Base-by-base conservation (phyloP, 2,329 filamentous ascomycete genomes). In the Bipolaris cookei region DNA sequence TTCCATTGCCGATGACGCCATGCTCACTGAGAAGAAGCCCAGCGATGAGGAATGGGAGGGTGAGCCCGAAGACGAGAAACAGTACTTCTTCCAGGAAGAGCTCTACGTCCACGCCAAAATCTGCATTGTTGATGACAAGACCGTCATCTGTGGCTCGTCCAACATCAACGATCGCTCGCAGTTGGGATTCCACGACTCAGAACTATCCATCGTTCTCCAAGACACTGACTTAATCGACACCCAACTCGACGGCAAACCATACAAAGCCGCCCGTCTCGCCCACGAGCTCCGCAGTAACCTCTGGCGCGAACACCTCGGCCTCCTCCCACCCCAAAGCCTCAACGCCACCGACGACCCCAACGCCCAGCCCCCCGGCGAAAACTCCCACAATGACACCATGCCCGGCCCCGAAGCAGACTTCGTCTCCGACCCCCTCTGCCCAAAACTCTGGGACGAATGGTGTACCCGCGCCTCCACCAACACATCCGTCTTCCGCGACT, bases 31-130 rank as follows among this genome's bases (percentile, higher is more conserved):
- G 74, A 75, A 85, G 73, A 80, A 83, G 82, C 77, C 86, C 68
- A 83, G 82, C 3, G 87, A 91, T 8, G 91, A 96, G 75, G 69
- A 79, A 0, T 97, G 92, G 90, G 89, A 93, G 14, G 89, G 90
- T 14, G 81, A 82, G 0, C 79, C 86, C 0, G 85, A 94, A 65
- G 85, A 86, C 1, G 95, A 98, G 75, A 89, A 92, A 55, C 84
- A 89, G 51, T 91, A 96, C 72, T 96, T 95, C 81, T 89, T 98
- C 57, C 94, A 97, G 73, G 95, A 99, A 74, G 94, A 99, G 76
- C 84, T 98, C 1, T 99, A 99, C 74, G 89, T 98, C 45, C 95
- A 99, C 75, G 90, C 88, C 25, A 99, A 98, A 79, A 83, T 97
- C 51, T 84, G 95, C 64, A 94, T 97, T 65, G 90, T 89, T 1